Evolutionary conservation across 2,329 filamentous ascomycete species (phyloP), one percentile per base, ranked within the genome.

Genomic region (Myriosclerotinia scirpicola): DNA sequence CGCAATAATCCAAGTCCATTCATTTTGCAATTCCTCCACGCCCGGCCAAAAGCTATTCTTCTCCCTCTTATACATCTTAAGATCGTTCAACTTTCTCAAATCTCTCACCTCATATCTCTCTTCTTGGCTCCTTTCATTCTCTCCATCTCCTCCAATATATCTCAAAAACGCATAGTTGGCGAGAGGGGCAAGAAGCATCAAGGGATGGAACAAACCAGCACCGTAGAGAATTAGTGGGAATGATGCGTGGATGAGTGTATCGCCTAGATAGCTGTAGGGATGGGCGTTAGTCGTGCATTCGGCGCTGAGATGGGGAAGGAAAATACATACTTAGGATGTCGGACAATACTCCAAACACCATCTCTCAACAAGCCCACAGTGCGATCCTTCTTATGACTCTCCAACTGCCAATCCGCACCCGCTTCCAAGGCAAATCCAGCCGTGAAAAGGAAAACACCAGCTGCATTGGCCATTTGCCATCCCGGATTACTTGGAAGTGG

Each of bases 31-130:
- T 9, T 69, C 68, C 6, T 64, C 54, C 12, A 40, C 22, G 17
- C 44, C 50, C 1, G 68, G 68, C 68, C 68, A 69, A 38, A 69
- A 66, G 44, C 62, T 68, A 26, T 69, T 69, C 42, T 69, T 69
- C 48, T 63, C 38, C 1, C 15, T 26, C 54, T 66, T 64, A n/a
- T 68, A 68, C 20, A 38, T 40, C n/a, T 53, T 30, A 0, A 69
- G 42, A 38, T 69, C 56, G 15, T 30, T 34, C 22, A 60, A 58
- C 20, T 69, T 69, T 17, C 17, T 44, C 14, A 20, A 15, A 22
- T 63, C 67, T 5, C 26, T 52, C 15, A 58, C 63, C 0, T 56
- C 50, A 54, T 69, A 69, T 38, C 66, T 61, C 14, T 66, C 52
- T 38, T 69, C 63, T 60, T 67, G 66, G 36, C 40, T 30, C 36